Conservation (phyloP, 2,329 filamentous ascomycete species). For the Zymoseptoria pseudotritici region DNA sequence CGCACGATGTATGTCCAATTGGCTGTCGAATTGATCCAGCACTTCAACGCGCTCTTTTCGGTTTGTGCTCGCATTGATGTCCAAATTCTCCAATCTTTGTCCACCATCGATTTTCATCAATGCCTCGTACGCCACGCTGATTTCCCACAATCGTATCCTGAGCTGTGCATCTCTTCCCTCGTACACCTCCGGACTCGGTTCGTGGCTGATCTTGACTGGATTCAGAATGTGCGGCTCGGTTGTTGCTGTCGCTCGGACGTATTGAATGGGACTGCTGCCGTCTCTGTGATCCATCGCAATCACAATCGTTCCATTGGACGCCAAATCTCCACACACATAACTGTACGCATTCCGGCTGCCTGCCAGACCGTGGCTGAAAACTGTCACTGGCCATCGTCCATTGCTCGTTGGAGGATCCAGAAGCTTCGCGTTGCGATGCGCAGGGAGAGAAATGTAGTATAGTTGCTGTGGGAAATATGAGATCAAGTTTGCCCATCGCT, state of each 20-base stretch:
- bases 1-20: conserved; percentile 60
- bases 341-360: conserved; percentile 79
- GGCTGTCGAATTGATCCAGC: conserved; percentile 53
- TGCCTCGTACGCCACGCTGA: conserved; percentile 63
- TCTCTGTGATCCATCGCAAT: conserved; percentile 78
- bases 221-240: conserved; percentile 35
- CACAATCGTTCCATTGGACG: conserved; percentile 73
- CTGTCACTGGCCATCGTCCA: conserved; percentile 67
- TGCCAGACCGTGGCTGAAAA: conserved; percentile 81
- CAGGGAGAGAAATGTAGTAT: conserved; percentile 66
- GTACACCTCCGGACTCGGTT: conserved; percentile 54
- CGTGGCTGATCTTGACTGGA: conserved; percentile 50
- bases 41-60: conserved; percentile 35
- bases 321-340: conserved; percentile 69
- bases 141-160: conserved; percentile 69
- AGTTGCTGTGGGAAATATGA: conserved; percentile 54
- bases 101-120: conserved; percentile 59
- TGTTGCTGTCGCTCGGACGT: conserved; percentile 54
- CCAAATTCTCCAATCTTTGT: conserved; percentile 38
- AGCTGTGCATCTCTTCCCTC: conserved; percentile 63
- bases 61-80: conserved; percentile 32
- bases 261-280: conserved; percentile 67
- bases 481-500: conserved; percentile 19
- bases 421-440: conserved; percentile 61
- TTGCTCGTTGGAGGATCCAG: conserved; percentile 41